These are phyloP conservation scores for Nidularia pulvinata DNA, from an alignment of 768 basidiomycete genomes.

Conservation along the genomic window DNA sequence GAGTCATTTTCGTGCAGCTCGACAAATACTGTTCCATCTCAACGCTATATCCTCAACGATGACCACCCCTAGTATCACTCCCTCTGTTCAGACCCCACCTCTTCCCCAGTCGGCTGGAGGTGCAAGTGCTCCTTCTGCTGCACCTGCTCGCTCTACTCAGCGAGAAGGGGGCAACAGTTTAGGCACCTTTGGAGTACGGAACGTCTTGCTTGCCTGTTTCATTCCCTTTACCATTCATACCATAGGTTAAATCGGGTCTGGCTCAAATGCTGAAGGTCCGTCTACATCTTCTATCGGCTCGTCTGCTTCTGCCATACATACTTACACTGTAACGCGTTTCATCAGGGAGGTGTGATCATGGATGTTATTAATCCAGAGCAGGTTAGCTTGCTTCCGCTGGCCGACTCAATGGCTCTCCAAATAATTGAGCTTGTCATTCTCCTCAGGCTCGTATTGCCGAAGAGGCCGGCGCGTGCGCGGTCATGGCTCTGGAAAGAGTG, in stretches of 20 bases:
- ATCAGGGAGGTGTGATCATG: conserved; percentile 89
- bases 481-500: conserved; percentile 96
- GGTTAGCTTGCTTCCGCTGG: conserved; percentile 16
- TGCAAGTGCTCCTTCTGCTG: conserved; percentile 35
- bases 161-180: conserved; percentile 57
- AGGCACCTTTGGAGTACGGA: conserved; percentile 70
- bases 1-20: too few species aligned
- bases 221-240: background rate
- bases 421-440: conserved; percentile 6
- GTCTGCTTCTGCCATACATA: background rate
- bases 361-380: conserved; percentile 85
- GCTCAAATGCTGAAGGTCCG: conserved; percentile 95
- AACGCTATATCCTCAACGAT: background rate
- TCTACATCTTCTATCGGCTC: background rate
- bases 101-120: conserved; percentile 38
- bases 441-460: conserved; percentile 92
- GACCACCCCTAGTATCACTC: conserved; percentile 7
- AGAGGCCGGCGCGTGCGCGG: conserved; percentile 96
- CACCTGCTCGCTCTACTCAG: conserved; percentile 53
- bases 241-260: conserved; percentile 87
- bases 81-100: conserved; percentile 27
- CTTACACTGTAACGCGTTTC: conserved; percentile 1
- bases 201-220: conserved; percentile 6
- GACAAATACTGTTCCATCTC: too few species aligned
- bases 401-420: too few species aligned